Evolutionary conservation across 805 yeast species (phyloP), one percentile per base, ranked within the genome.

Genomic region (Blastobotrys mokoenaii): DNA sequence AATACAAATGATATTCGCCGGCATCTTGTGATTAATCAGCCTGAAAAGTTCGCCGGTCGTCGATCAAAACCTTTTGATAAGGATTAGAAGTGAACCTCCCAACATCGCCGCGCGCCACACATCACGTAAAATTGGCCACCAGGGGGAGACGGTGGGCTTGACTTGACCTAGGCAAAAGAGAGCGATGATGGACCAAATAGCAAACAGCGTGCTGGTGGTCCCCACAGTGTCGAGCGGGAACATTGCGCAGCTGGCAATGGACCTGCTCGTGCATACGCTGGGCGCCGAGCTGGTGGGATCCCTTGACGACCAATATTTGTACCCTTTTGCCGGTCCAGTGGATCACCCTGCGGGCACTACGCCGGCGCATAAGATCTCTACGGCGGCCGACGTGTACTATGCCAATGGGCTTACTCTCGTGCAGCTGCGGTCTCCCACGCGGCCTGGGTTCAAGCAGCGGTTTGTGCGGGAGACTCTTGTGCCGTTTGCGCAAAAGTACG

Each of bases 221-320:
- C 97, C 97, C 0, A 65, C 88, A 0, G 83, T 93, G 0, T 79
- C 96, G 2, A 74, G 85, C 4, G 97, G 95, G 6, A 93, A 90
- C 56, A 82, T 88, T 2, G 94, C 97, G 0, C 98, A 93, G 61
- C 66, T 90, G 41, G 65, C 89, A 0, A 62, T 75, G 4, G 97
- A 89, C 61, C 67, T 89, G 27, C 64, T 90, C 20, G 68, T 88
- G 8, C 82, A 82, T 55, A 76, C 80, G n/a, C 64, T 74, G 18
- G 70, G 68, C 3, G 74, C 81, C 47, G 50, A 62, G 46, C 74
- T 73, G 33, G 69, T 81, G 2, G 78, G 74, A 9, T 57, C 74
- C 12, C 63, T 89, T 25, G 82, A 83, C 54, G 80, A 79, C 43
- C 61, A 67, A 2, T 75, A 69, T 51, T 62, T 88, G 7, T 84